Evolutionary conservation across 164 flowering plant species (phyloP).

Genomic region (Chimonanthus salicifolius): DNA sequence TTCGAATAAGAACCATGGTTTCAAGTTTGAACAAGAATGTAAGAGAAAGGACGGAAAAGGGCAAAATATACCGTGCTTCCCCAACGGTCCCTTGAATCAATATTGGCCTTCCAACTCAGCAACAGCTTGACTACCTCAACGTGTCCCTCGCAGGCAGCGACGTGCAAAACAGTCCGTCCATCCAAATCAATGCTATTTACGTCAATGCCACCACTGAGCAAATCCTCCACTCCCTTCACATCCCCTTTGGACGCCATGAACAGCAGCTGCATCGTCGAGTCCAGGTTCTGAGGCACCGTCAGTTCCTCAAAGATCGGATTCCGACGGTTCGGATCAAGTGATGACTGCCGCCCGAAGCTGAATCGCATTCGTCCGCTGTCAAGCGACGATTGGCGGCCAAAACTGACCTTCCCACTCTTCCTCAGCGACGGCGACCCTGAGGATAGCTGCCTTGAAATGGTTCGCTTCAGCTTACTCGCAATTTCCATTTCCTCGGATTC

Average conservation of each 20-base stretch:
- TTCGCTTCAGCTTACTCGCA: slow-evolving; percentile 63
- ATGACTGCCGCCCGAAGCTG: slow-evolving; percentile 85
- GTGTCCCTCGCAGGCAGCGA: slow-evolving; percentile 96
- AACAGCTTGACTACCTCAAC: slow-evolving; percentile 66
- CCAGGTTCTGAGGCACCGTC: slow-evolving; percentile 83
- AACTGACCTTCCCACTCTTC: slow-evolving; percentile 36
- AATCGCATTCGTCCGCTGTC: slow-evolving; percentile 66
- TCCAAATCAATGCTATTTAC: slow-evolving; percentile 92
- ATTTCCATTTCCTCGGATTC: slow-evolving; percentile 31
- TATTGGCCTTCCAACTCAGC: slow-evolving; percentile 63
- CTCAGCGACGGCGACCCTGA: slow-evolving; percentile 71
- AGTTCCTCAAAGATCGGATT: slow-evolving; percentile 41
- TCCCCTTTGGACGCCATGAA: slow-evolving; percentile 83
- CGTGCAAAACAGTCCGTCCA: slow-evolving; percentile 89
- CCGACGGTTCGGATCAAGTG: slow-evolving; percentile 73
- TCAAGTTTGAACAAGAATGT: too few relatives aligned
- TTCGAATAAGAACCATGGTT: too few relatives aligned
- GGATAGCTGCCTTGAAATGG: slow-evolving; percentile 85
- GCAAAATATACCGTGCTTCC: slow-evolving; percentile 73
- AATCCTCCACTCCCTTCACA: slow-evolving; percentile 64
- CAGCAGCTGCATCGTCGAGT: slow-evolving; percentile 83
- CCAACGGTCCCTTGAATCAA: slow-evolving; percentile 98
- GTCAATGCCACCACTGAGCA: slow-evolving; percentile 72
- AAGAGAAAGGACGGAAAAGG: too few relatives aligned
- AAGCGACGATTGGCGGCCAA: slow-evolving; percentile 59